These are phyloP conservation scores for Tothia fuscella DNA, from an alignment of 2,329 filamentous ascomycete species.

Conservation along the genomic window DNA sequence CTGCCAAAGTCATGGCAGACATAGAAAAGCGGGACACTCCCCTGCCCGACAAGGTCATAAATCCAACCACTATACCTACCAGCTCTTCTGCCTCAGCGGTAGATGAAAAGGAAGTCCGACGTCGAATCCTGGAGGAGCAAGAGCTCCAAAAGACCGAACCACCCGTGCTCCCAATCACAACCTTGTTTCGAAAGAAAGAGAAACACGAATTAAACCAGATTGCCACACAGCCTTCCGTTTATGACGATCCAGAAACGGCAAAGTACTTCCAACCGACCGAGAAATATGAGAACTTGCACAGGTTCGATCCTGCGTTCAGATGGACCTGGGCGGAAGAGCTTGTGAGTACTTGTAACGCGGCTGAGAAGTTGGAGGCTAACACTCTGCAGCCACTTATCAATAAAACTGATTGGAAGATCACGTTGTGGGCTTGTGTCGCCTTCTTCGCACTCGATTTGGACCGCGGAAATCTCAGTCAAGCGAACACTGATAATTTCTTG, in stretches of 20 bases:
- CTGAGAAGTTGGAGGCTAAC: background rate
- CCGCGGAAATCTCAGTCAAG: constrained; percentile 17
- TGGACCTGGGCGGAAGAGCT: constrained; percentile 7
- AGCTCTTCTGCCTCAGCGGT: background rate
- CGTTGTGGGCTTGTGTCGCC: constrained; percentile 32
- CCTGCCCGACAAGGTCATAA: background rate
- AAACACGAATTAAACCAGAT: background rate
- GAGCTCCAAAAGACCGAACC: background rate
- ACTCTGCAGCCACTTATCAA: constrained; percentile 12
- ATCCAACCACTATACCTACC: background rate
- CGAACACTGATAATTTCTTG: constrained; percentile 17
- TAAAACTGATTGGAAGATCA: constrained; percentile 23
- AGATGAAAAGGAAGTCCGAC: background rate
- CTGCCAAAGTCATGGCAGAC: background rate
- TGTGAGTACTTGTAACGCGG: background rate
- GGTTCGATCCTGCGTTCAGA: background rate
- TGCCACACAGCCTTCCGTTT: constrained; percentile 12
- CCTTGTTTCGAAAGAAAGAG: background rate
- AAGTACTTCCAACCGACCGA: constrained; percentile 11
- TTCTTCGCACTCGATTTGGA: constrained; percentile 39
- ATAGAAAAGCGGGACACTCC: background rate
- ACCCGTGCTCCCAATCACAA: background rate
- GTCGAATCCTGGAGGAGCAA: background rate
- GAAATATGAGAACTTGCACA: constrained; percentile 11
- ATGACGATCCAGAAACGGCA: constrained; percentile 13